Evolutionary conservation across 108 stramenopile species (phyloP).

Genomic region (Schizochytrium sp.): DNA sequence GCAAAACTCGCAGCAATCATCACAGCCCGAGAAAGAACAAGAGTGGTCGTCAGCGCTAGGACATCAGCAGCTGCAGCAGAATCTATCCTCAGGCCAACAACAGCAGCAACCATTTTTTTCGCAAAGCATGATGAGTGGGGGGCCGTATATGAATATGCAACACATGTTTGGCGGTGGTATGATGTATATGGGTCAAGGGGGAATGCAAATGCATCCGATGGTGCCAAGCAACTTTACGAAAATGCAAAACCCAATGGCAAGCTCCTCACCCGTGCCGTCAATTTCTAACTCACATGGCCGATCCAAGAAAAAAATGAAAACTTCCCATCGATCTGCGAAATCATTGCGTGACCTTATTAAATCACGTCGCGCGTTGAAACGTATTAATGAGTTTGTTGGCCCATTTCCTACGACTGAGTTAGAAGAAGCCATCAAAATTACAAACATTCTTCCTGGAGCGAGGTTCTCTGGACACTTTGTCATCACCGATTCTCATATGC

Average conservation of each 20-base stretch:
- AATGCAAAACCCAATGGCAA: background rate
- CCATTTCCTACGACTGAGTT: background rate
- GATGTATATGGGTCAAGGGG: background rate
- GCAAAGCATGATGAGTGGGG: background rate
- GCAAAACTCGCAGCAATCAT: no score
- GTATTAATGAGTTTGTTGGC: background rate
- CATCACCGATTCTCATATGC: background rate
- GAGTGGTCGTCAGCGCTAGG: background rate
- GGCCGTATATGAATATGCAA: background rate
- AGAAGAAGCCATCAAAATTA: background rate
- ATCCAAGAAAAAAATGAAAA: background rate
- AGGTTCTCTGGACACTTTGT: background rate
- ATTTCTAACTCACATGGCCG: background rate
- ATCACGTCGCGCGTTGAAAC: background rate
- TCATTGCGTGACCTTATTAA: background rate
- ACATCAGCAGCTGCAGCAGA: background rate
- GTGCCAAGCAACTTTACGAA: background rate
- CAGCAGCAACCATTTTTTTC: no score
- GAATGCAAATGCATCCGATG: conserved; percentile 24
- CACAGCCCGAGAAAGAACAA: background rate
- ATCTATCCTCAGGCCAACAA: no score
- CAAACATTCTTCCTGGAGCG: background rate
- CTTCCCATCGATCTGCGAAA: background rate
- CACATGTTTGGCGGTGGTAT: background rate
- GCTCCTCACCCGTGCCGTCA: background rate